A percentile compares a stretch with the other conserved stretches of the same genome.
phyloP scores from a whole-genome alignment of 805 yeast species.

The Cyberlindnera subsufficiens region DNA sequence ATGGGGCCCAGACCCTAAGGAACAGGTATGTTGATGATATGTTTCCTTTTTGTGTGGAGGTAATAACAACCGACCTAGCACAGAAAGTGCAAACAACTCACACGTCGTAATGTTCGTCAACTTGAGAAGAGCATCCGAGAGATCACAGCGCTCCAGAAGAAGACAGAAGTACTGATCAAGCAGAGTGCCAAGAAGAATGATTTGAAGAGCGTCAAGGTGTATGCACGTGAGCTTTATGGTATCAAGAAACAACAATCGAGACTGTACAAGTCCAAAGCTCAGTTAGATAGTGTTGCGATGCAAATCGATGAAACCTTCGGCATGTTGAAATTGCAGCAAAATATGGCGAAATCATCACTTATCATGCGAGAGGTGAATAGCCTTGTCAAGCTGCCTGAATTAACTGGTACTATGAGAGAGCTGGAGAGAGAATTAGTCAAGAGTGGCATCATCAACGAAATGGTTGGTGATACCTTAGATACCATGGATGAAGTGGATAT shows the following conservation, averaged over 20 bases:
- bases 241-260: slow-evolving; percentile 70
- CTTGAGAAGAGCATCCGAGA: slow-evolving; percentile 61
- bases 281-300: slow-evolving; percentile 79
- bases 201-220: slow-evolving; percentile 62
- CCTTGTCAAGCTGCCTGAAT: slow-evolving; percentile 71
- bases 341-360: slow-evolving; percentile 69
- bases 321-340: slow-evolving; percentile 73
- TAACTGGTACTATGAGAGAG: slow-evolving; percentile 78
- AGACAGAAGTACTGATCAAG: slow-evolving; percentile 73
- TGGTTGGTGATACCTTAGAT: slow-evolving; percentile 90
- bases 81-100: slow-evolving; percentile 67
- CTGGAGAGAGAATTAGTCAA: slow-evolving; percentile 82
- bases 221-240: slow-evolving; percentile 76
- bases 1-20: slow-evolving; percentile 97
- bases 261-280: slow-evolving; percentile 75
- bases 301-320: slow-evolving; percentile 90
- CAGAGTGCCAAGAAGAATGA: slow-evolving; percentile 75
- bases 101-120: slow-evolving; percentile 81
- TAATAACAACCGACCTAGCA: slow-evolving; percentile 22
- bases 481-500: slow-evolving; percentile 56
- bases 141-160: slow-evolving; percentile 60
- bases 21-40: slow-evolving; percentile 38
- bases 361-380: slow-evolving; percentile 87
- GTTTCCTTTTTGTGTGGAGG: slow-evolving; percentile 15
- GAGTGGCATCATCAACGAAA: slow-evolving; percentile 84